phyloP scores from a whole-genome alignment of 2,329 filamentous ascomycete genomes.

The Fusarium sambucinum region DNA sequence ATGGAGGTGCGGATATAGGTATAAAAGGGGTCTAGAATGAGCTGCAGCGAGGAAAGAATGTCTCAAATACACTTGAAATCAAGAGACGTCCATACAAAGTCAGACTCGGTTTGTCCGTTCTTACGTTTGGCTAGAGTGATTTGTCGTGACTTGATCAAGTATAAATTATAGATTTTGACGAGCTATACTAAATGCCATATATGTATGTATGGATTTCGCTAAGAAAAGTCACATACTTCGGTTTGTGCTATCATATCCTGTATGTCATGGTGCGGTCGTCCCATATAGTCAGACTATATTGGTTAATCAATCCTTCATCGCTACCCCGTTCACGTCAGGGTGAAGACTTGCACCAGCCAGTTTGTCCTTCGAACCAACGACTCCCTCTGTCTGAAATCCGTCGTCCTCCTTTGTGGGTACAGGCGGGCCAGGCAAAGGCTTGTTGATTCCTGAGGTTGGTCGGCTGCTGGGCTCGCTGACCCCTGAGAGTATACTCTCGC shows the following conservation, averaged over 20 bases:
- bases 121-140: not conserved
- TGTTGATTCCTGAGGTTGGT: constrained; percentile 35
- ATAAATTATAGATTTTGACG: constrained; percentile 11
- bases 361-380: constrained; percentile 44
- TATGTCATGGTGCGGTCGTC: constrained; percentile 19
- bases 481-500: constrained; percentile 60
- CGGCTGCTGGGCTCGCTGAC: constrained; percentile 49
- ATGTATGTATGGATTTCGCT: constrained; percentile 1
- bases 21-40: constrained; percentile 30
- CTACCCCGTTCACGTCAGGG: constrained; percentile 4
- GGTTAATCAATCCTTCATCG: constrained; percentile 28
- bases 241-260: constrained; percentile 17
- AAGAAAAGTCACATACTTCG: constrained; percentile 2
- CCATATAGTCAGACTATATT: not conserved
- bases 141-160: not conserved
- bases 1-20: constrained; percentile 9
- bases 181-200: constrained; percentile 2
- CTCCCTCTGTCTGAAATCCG: constrained; percentile 47
- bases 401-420: constrained; percentile 37
- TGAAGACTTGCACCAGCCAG: constrained; percentile 19
- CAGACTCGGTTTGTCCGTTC: not conserved
- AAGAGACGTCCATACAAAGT: constrained; percentile 12
- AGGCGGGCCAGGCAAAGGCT: constrained; percentile 26
- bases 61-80: constrained; percentile 8
- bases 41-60: constrained; percentile 4